Base-by-base conservation (phyloP, 2,329 filamentous ascomycete species). In the Pseudogymnoascus sp. region DNA sequence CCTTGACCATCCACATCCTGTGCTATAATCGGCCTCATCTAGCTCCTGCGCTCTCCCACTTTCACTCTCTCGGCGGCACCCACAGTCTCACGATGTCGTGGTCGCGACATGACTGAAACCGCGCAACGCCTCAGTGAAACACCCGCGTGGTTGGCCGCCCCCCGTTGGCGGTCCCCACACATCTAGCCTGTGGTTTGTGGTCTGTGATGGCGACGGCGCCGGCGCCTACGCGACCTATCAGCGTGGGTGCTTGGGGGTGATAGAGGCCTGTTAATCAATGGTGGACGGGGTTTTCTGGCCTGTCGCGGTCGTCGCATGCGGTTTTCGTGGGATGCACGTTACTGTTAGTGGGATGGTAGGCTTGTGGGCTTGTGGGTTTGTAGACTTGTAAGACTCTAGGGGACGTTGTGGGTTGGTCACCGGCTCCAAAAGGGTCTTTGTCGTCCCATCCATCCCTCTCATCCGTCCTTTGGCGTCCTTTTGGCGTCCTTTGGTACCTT, bases 71-170 rank as follows among this genome's bases (percentile, higher is more conserved):
- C 45, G 16, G 45, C 25, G 45, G 45, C 23, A 49, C 42, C 22
- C 12, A 8, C 23, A n/a, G 45, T 52, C 45, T 52, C 45, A 52
- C 45, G 45, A 52, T 52, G 45, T 52, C 23, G 25, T 30, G 45
- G 23, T 5, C 45, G 45, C 45, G 45, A 52, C 45, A 52, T 52
- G 45, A 28, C 14, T 52, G 45, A 52, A 52, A 52, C 45, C 45
- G 45, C 45, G 14, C n/a, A 52, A 52, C 7, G 23, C 25, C 45
- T 22, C 23, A 16, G 11, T 52, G 45, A 52, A 52, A 52, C 45
- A 52, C 45, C 23, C 45, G 45, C 45, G 25, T 52, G 45, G 45
- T 52, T 52, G 45, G 45, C 45, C 45, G 45, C 45, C 41, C 39
- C 41, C 45, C 45, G 45, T 52, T 16, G 42, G 45, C 45, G 45